These are phyloP conservation scores for Alternaria sp. DNA, from an alignment of 2,329 filamentous ascomycete species.

Conservation along the genomic window DNA sequence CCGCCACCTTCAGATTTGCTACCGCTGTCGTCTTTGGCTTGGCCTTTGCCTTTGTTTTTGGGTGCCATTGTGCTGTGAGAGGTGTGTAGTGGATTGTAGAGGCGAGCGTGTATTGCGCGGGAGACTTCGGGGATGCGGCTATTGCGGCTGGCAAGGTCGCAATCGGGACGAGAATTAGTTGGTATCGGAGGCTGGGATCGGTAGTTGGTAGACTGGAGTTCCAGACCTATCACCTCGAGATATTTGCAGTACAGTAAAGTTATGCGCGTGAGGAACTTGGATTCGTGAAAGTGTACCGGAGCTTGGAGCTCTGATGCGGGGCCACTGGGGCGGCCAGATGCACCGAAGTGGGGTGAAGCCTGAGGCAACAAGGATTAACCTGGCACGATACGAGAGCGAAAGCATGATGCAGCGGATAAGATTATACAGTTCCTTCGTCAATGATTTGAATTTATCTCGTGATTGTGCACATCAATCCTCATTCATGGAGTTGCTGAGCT, in stretches of 20 bases:
- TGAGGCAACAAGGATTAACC: background rate
- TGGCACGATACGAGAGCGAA: background rate
- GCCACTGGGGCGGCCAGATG: background rate
- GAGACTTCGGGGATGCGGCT: background rate
- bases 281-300: background rate
- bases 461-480: conserved; percentile 1
- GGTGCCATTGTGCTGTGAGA: conserved; percentile 22
- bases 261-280: background rate
- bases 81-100: too few species aligned
- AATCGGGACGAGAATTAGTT: background rate
- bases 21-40: conserved; percentile 23
- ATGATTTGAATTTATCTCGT: conserved; percentile 1
- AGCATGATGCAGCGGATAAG: background rate
- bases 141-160: background rate
- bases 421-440: background rate
- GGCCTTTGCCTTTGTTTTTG: conserved; percentile 38
- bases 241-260: background rate
- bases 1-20: conserved; percentile 16
- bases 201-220: background rate
- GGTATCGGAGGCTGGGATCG: background rate
- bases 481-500: background rate
- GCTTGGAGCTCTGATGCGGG: background rate
- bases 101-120: background rate
- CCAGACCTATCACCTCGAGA: background rate
- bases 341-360: background rate